These are phyloP conservation scores for Dimargaris cristalligena DNA, from an alignment of 192 early-diverging fungal genomes.

Conservation along the genomic window DNA sequence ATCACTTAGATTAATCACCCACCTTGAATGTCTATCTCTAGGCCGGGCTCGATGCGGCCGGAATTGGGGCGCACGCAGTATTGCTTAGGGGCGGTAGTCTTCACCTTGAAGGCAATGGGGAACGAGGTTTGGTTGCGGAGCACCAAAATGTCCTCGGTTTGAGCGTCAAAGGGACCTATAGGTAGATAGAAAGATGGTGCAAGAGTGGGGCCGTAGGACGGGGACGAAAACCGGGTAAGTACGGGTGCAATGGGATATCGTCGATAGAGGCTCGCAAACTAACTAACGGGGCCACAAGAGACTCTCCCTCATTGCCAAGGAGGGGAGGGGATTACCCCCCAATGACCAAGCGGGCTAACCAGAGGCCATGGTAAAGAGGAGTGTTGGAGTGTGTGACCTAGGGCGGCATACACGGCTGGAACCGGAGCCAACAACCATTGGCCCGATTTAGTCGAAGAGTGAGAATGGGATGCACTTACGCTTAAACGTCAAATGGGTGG, in stretches of 20 bases:
- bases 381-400: background rate
- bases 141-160: constrained; percentile 34
- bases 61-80: constrained; percentile 93
- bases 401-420: background rate
- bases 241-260: background rate
- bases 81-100: constrained; percentile 94
- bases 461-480: constrained; percentile 2
- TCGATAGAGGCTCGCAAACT: too few relatives aligned
- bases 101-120: constrained; percentile 91
- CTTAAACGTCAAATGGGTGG: constrained; percentile 7
- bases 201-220: too few relatives aligned
- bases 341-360: background rate
- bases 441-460: background rate
- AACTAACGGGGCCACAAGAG: background rate
- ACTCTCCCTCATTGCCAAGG: background rate
- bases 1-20: constrained; percentile 16
- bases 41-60: constrained; percentile 54
- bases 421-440: background rate
- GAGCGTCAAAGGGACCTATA: constrained; percentile 44
- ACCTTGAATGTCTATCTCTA: constrained; percentile 58
- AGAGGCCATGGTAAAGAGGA: background rate
- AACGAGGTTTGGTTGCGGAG: constrained; percentile 44
- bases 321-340: background rate
- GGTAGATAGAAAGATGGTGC: too few relatives aligned
- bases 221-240: background rate